A percentile compares a stretch with the other conserved stretches of the same genome.
These are phyloP conservation scores for Mycena floridula DNA, from an alignment of 768 basidiomycete genomes.

Conservation along the genomic window DNA sequence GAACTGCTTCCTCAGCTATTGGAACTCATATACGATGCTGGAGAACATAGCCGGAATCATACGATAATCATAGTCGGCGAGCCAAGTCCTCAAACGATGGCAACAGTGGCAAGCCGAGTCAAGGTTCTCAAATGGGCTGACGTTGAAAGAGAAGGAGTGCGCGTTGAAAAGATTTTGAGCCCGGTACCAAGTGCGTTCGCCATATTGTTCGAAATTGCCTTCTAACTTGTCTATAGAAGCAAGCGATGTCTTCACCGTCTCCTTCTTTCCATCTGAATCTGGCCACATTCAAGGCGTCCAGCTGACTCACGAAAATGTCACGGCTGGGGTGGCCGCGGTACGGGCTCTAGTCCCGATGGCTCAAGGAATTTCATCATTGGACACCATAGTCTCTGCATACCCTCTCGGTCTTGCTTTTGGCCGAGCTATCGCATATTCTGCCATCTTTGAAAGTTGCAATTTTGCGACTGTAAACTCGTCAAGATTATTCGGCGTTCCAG, in stretches of 20 bases:
- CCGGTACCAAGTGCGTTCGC: slow-evolving; percentile 45
- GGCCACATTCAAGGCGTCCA: slow-evolving; percentile 56
- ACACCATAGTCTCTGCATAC: slow-evolving; percentile 74
- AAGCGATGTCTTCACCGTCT: slow-evolving; percentile 59
- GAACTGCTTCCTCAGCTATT: slow-evolving; percentile 62
- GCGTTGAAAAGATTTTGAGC: slow-evolving; percentile 37
- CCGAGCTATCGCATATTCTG: slow-evolving; percentile 71
- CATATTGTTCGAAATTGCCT: neutral
- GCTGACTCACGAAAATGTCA: slow-evolving; percentile 80
- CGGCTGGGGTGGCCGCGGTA: slow-evolving; percentile 80
- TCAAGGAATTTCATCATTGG: slow-evolving; percentile 59
- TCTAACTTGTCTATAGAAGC: slow-evolving; percentile 33
- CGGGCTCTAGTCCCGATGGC: slow-evolving; percentile 72
- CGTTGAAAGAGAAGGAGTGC: slow-evolving; percentile 60
- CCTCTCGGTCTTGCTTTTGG: slow-evolving; percentile 74
- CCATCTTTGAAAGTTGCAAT: slow-evolving; percentile 68
- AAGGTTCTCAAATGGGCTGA: slow-evolving; percentile 64
- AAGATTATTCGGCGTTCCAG: slow-evolving; percentile 40
- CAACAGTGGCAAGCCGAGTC: slow-evolving; percentile 44
- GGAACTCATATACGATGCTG: slow-evolving; percentile 62
- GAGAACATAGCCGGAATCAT: slow-evolving; percentile 38
- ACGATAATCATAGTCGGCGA: slow-evolving; percentile 74
- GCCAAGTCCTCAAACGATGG: slow-evolving; percentile 35
- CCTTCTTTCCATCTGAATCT: slow-evolving; percentile 50
- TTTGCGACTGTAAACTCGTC: slow-evolving; percentile 63